Conservation (phyloP, 139 green algal species). For the Mychonastes homosphaera region DNA sequence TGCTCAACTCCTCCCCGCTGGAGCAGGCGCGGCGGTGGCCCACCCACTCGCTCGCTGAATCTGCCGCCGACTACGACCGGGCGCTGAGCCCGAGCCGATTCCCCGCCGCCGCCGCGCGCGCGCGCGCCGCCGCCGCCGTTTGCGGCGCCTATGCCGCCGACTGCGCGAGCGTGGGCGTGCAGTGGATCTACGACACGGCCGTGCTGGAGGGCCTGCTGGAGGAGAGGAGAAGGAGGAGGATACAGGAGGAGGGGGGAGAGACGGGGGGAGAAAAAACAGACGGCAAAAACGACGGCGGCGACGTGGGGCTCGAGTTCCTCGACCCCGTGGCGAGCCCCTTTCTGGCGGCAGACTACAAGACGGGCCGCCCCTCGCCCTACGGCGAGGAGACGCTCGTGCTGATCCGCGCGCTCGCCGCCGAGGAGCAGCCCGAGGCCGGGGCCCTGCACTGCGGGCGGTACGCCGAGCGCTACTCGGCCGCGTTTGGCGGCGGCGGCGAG, state of each 20-base stretch:
- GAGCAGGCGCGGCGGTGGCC: conserved; percentile 6
- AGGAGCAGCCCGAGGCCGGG: too few species aligned
- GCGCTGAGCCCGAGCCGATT: neutral
- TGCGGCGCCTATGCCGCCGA: conserved; percentile 24
- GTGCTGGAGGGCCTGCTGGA: conserved; percentile 16
- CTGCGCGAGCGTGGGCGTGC: conserved; percentile 29
- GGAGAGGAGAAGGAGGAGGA: conserved; percentile 3
- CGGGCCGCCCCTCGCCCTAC: conserved; percentile 38
- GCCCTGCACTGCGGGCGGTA: conserved; percentile 32
- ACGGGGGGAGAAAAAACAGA: neutral
- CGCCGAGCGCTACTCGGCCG: conserved; percentile 11
- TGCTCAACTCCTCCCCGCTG: neutral
- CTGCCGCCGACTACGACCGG: neutral
- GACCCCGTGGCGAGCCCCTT: conserved; percentile 41
- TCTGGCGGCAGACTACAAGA: conserved; percentile 29
- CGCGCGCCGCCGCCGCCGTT: conserved; percentile 11
- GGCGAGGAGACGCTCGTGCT: conserved; percentile 40
- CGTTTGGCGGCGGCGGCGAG: conserved; percentile 27
- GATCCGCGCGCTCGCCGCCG: conserved; percentile 25
- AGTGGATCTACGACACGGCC: conserved; percentile 38
- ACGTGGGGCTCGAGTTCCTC: conserved; percentile 36
- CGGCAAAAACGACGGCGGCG: neutral
- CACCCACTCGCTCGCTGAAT: neutral
- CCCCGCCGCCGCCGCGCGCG: neutral
- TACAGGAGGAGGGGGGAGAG: neutral